Evolutionary conservation across 139 green algal genomes (phyloP).

Genomic region (Tetraselmis chui): DNA sequence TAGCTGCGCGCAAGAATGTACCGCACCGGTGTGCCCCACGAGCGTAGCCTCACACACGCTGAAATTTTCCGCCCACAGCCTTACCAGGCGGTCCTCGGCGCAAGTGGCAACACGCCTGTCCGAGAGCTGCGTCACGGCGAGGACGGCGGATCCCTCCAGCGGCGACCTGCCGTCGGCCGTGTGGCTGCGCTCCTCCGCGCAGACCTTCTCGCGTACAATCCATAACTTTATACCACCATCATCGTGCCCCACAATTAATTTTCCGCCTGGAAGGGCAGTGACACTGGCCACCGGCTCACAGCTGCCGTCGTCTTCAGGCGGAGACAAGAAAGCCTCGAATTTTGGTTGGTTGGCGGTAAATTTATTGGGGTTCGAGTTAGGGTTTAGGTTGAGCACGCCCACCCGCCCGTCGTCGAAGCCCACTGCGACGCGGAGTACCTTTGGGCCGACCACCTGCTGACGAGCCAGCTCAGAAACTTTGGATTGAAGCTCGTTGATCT

Average conservation of each 20-base stretch:
- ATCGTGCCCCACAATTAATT: not conserved
- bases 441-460: too few relatives aligned
- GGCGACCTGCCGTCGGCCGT: too few relatives aligned
- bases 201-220: not conserved
- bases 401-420: not conserved
- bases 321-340: not conserved
- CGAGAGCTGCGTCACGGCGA: not conserved
- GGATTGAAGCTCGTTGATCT: not conserved
- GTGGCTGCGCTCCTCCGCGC: not conserved
- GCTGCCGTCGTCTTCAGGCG: not conserved
- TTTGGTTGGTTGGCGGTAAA: too few relatives aligned
- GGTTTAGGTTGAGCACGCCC: not conserved
- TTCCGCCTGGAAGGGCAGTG: not conserved
- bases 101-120: not conserved
- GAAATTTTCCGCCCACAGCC: not conserved
- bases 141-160: not conserved
- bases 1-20: not conserved
- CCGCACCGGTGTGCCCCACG: not conserved
- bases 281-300: not conserved
- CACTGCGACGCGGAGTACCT: not conserved
- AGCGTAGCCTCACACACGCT: not conserved
- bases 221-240: not conserved
- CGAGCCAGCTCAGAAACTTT: too few relatives aligned
- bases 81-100: not conserved
- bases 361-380: too few relatives aligned